phyloP scores from a whole-genome alignment of 2,329 filamentous ascomycete genomes.

The Aspergillus melleus region DNA sequence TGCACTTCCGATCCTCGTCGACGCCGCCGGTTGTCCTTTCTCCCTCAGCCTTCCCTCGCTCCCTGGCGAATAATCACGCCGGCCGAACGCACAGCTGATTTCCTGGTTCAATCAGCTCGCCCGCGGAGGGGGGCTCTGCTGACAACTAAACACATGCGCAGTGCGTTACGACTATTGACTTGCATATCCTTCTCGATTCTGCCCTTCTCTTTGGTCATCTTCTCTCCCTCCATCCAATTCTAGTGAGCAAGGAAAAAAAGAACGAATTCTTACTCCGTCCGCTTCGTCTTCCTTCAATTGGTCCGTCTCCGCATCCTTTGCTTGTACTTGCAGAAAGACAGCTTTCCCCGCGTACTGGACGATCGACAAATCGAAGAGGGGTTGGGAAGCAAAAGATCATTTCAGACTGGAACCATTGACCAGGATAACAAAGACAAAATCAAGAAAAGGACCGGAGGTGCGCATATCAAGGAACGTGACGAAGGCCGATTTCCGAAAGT shows the following conservation, averaged over 20 bases:
- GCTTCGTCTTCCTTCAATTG: constrained; percentile 29
- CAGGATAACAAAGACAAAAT: constrained; percentile 17
- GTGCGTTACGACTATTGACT: constrained; percentile 25
- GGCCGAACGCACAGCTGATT: constrained; percentile 15
- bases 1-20: constrained; percentile 29
- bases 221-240: not conserved
- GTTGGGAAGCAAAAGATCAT: constrained; percentile 15
- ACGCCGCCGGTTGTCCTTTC: constrained; percentile 17
- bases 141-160: constrained; percentile 29
- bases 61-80: constrained; percentile 9
- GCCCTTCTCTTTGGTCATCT: constrained; percentile 9
- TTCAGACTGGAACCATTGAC: constrained; percentile 17
- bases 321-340: constrained; percentile 29
- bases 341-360: constrained; percentile 36
- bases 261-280: constrained; percentile 16
- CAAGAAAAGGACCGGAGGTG: constrained; percentile 16
- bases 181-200: constrained; percentile 19
- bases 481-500: constrained; percentile 15
- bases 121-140: constrained; percentile 25
- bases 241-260: constrained; percentile 1
- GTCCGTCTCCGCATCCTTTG: constrained; percentile 27
- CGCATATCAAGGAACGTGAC: constrained; percentile 15
- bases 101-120: constrained; percentile 14
- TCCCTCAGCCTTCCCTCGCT: constrained; percentile 18
- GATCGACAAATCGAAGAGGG: constrained; percentile 33